Evolutionary conservation across 2,329 filamentous ascomycete genomes (phyloP), one percentile per base, ranked within the genome.

Genomic region (Cordyceps fumosorosea): DNA sequence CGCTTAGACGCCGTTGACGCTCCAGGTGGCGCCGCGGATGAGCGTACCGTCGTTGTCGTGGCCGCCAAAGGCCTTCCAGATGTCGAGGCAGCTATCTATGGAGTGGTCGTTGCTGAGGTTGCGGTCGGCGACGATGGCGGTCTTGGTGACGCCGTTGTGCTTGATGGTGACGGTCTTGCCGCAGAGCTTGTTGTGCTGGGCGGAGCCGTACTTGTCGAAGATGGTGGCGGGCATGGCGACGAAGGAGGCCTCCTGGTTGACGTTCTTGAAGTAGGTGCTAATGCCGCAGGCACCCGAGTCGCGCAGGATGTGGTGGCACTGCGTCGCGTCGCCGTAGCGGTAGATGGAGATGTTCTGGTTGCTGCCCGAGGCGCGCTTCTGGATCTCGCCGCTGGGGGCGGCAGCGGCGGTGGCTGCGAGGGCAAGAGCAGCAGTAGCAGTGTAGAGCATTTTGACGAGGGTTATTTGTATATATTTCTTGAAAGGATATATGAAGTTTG

Each of bases 151-250:
- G 18, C 63, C 63, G 32, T 64, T 64, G 63, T 51, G 63, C 18
- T 45, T 63, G 56, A 65, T 63, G 56, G 63, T 65, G 56, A 64
- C 61, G 37, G 45, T 55, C 61, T 65, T 65, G 37, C 61, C 63
- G 56, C 63, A 65, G 32, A 65, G 63, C 22, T 48, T 57, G 63
- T 65, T 65, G 53, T 63, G 22, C 61, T 65, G 63, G n/a, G 63
- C 56, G 22, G 60, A 2, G 47, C 61, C 63, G 42, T 63, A 65
- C 42, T 29, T 29, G 57, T 65, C 63, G 37, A 65, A 65, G 52
- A 65, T 32, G 16, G 40, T 53, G 47, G 63, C 32, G 47, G 63
- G 63, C 45, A 65, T 61, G 54, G 63, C 63, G 42, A 63, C 60
- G n/a, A 65, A 56, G 11, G 63, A 60, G n/a, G 56, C 32, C 6